These are phyloP conservation scores for Hypoxylon sp. DNA, from an alignment of 2,329 filamentous ascomycete genomes.

Conservation along the genomic window DNA sequence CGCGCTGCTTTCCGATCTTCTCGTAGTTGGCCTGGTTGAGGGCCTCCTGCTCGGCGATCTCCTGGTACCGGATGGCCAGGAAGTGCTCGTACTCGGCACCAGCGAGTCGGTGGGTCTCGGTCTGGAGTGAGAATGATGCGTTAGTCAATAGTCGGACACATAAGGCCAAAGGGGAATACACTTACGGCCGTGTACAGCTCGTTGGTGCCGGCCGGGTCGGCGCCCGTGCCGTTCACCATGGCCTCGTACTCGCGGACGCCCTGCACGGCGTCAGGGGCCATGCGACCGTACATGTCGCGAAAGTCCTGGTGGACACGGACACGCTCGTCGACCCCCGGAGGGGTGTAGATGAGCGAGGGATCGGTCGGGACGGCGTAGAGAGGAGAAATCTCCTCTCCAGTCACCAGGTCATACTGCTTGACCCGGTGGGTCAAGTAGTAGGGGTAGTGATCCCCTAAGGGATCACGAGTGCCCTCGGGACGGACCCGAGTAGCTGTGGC, in stretches of 20 bases:
- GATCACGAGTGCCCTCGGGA: constrained; percentile 24
- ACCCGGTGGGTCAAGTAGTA: constrained; percentile 19
- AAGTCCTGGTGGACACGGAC: constrained; percentile 34
- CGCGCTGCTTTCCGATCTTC: background rate
- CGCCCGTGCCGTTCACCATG: constrained; percentile 4
- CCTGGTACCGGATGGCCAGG: constrained; percentile 28
- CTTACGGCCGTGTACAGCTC: constrained; percentile 43
- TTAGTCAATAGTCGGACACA: background rate
- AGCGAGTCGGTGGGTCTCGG: constrained; percentile 35
- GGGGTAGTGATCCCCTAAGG: constrained; percentile 16
- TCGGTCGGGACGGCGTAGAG: constrained; percentile 42
- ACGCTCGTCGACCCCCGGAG: constrained; percentile 41
- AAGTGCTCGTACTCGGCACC: constrained; percentile 12
- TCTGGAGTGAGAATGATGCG: constrained; percentile 28
- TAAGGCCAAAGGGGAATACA: constrained; percentile 5
- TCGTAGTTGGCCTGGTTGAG: constrained; percentile 10
- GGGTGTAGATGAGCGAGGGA: constrained; percentile 44
- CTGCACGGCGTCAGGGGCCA: constrained; percentile 48
- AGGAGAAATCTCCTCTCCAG: constrained; percentile 44
- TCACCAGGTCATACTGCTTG: constrained; percentile 46
- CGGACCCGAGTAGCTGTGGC: constrained; percentile 32
- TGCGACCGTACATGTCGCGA: constrained; percentile 48
- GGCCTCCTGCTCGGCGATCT: constrained; percentile 15
- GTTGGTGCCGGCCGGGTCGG: constrained; percentile 21
- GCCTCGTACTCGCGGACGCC: constrained; percentile 41